These are phyloP conservation scores for Phanerodontia chrysosporium DNA, from an alignment of 768 basidiomycete genomes.

Conservation along the genomic window DNA sequence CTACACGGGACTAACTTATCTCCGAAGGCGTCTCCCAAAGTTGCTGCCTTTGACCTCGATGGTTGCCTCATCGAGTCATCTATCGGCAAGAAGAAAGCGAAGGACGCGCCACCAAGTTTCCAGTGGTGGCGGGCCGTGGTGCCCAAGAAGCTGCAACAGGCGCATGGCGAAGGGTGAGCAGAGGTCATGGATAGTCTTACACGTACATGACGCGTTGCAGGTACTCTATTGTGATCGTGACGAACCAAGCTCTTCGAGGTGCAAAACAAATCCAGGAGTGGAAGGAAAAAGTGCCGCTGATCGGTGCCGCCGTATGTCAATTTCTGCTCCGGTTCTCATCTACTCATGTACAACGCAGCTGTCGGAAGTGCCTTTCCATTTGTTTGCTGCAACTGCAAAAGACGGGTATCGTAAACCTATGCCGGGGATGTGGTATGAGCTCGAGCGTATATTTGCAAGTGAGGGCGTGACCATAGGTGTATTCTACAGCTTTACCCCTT, in stretches of 20 bases:
- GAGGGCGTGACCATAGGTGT: constrained; percentile 63
- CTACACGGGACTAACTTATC: constrained; percentile 32
- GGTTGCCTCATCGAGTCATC: constrained; percentile 67
- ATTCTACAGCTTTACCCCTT: no score
- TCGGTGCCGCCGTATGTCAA: constrained; percentile 59
- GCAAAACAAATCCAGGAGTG: constrained; percentile 49
- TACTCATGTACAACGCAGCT: constrained; percentile 39
- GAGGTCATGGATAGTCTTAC: neutral
- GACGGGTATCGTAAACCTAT: constrained; percentile 85
- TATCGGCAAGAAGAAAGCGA: constrained; percentile 40
- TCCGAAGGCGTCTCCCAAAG: constrained; percentile 46
- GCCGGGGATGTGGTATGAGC: constrained; percentile 79
- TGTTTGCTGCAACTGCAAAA: constrained; percentile 72
- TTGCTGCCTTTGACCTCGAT: constrained; percentile 84
- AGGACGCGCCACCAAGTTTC: constrained; percentile 45
- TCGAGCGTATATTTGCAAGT: constrained; percentile 56
- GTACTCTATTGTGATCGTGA: constrained; percentile 69
- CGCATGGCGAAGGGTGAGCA: constrained; percentile 45
- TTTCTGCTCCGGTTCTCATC: neutral
- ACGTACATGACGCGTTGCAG: constrained; percentile 29
- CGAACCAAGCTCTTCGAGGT: constrained; percentile 67
- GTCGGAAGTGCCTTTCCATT: constrained; percentile 66
- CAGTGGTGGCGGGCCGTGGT: constrained; percentile 73
- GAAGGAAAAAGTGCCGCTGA: constrained; percentile 70
- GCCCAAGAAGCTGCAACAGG: constrained; percentile 55